A percentile compares a stretch with the other conserved stretches of the same genome.
These are phyloP conservation scores for Pelagophyceae sp. DNA, from an alignment of 352 stramenopile species.

Conservation along the genomic window DNA sequence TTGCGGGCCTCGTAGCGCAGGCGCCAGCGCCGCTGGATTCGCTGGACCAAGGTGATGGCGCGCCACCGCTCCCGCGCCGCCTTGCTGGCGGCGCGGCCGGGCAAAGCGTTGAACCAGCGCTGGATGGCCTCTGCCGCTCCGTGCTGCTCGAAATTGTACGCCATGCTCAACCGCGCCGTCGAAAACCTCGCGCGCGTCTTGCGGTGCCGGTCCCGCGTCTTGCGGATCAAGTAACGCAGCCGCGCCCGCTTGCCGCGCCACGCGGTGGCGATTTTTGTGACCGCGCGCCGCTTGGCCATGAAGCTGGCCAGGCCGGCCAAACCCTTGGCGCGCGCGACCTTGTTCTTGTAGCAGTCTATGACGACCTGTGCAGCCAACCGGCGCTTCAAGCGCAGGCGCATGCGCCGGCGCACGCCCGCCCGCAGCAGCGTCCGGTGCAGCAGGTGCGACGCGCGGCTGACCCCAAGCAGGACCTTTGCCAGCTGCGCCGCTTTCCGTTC, in stretches of 20 bases:
- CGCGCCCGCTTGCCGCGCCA: background rate
- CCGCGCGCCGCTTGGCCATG: background rate
- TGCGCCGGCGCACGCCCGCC: background rate
- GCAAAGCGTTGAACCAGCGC: background rate
- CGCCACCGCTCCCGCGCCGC: background rate
- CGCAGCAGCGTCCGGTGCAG: background rate
- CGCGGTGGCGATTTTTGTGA: background rate
- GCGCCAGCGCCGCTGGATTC: background rate
- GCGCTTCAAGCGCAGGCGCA: background rate
- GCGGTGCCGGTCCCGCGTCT: background rate
- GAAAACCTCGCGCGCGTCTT: background rate
- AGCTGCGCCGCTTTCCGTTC: background rate
- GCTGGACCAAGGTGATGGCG: background rate
- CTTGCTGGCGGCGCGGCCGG: too few species aligned
- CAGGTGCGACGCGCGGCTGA: background rate
- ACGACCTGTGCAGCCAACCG: background rate
- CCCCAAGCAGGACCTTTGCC: background rate
- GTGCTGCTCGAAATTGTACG: slow-evolving; percentile 11
- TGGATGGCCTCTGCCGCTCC: background rate
- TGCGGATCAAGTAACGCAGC: background rate
- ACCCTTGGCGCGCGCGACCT: background rate
- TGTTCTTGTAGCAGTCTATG: background rate
- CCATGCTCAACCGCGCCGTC: background rate
- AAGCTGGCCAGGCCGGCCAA: background rate
- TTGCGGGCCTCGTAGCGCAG: background rate